Percentiles rank a stretch among this genome's conserved stretches.
These are phyloP conservation scores for Fusarium buharicum DNA, from an alignment of 2,329 filamentous ascomycete species.

Conservation along the genomic window DNA sequence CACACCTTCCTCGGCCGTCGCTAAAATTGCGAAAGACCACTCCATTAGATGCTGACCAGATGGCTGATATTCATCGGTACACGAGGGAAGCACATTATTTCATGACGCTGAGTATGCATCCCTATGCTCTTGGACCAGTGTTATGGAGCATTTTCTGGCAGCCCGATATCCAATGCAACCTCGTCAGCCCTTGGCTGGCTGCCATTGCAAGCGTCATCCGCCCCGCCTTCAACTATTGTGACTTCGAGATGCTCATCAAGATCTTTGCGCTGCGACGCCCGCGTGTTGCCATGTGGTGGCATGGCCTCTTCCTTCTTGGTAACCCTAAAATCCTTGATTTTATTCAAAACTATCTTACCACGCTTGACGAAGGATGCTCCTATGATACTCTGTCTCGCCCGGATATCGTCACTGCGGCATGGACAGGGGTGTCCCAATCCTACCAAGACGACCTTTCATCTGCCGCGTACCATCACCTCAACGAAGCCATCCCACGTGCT, in stretches of 20 bases:
- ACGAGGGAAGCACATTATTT: slow-evolving; percentile 42
- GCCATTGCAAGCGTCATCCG: slow-evolving; percentile 39
- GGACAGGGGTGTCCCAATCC: slow-evolving; percentile 42
- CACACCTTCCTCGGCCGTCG: slow-evolving; percentile 36
- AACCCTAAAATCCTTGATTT: slow-evolving; percentile 35
- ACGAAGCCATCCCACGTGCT: slow-evolving; percentile 32
- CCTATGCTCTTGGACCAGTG: slow-evolving; percentile 40
- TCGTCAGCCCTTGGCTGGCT: slow-evolving; percentile 47
- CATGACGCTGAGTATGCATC: slow-evolving; percentile 49
- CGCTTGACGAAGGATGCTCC: slow-evolving; percentile 43
- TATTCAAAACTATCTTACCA: slow-evolving; percentile 42
- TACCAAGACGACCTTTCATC: slow-evolving; percentile 35
- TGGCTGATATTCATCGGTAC: slow-evolving; percentile 33
- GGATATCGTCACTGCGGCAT: slow-evolving; percentile 43
- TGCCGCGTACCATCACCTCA: slow-evolving; percentile 28
- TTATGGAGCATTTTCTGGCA: slow-evolving; percentile 50
- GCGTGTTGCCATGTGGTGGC: slow-evolving; percentile 46
- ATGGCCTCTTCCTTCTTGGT: slow-evolving; percentile 44
- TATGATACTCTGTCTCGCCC: slow-evolving; percentile 42
- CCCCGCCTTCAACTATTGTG: slow-evolving; percentile 34
- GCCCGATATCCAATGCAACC: slow-evolving; percentile 46
- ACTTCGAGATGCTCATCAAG: slow-evolving; percentile 41
- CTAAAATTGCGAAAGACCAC: slow-evolving; percentile 16
- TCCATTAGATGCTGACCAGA: slow-evolving; percentile 17
- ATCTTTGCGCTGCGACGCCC: slow-evolving; percentile 44